These are phyloP conservation scores for Phylloporus sp. DNA, from an alignment of 768 basidiomycete genomes.

Conservation along the genomic window DNA sequence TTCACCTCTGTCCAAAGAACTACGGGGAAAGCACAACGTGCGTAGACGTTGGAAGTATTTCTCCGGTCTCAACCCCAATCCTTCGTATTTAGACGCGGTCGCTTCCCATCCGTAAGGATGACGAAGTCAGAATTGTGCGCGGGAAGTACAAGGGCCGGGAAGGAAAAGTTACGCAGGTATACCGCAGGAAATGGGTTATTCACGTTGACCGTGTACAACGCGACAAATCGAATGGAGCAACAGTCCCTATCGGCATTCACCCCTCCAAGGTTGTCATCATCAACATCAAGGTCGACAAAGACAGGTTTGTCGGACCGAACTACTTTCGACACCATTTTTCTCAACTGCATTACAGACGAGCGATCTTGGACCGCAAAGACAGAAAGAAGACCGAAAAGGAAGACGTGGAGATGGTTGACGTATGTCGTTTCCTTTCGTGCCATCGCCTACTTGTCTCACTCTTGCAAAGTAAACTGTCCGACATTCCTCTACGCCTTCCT, in stretches of 20 bases:
- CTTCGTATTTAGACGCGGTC: constrained; percentile 63
- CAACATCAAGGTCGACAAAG: constrained; percentile 89
- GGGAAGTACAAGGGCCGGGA: constrained; percentile 99
- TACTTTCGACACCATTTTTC: not conserved
- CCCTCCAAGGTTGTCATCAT: constrained; percentile 96
- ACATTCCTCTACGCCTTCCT: constrained; percentile 7
- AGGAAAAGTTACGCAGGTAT: constrained; percentile 96
- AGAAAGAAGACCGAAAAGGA: constrained; percentile 57
- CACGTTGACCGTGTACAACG: constrained; percentile 97
- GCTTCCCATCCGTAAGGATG: constrained; percentile 93
- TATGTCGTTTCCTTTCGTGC: constrained; percentile 38
- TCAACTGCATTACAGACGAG: constrained; percentile 46
- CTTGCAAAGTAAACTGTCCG: constrained; percentile 21
- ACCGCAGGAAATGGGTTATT: constrained; percentile 99
- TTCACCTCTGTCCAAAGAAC: constrained; percentile 91
- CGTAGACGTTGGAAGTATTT: constrained; percentile 26
- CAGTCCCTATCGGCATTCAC: constrained; percentile 91
- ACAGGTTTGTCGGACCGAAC: constrained; percentile 46
- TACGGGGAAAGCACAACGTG: constrained; percentile 88
- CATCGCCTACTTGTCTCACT: constrained; percentile 9
- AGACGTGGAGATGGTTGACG: constrained; percentile 79
- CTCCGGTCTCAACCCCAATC: not conserved
- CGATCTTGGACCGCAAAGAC: constrained; percentile 84
- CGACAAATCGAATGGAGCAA: constrained; percentile 96
- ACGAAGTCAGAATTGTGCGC: constrained; percentile 94